Evolutionary conservation across 441 rosid genomes (phyloP).

Genomic region (Geranium incanum): DNA sequence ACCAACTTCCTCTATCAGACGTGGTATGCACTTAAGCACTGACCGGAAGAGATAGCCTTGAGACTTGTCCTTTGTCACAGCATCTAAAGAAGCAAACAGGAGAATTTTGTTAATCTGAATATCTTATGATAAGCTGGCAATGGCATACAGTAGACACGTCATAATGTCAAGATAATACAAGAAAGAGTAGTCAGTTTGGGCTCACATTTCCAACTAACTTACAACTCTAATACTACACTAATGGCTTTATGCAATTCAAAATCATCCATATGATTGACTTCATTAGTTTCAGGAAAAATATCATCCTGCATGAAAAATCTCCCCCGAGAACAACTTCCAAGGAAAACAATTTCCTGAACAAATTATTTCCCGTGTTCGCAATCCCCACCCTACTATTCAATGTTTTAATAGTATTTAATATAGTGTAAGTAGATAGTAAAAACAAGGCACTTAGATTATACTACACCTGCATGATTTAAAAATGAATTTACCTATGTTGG

Average conservation of each 20-base stretch:
- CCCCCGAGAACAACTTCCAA: neutral
- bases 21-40: slow-evolving; percentile 95
- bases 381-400: neutral
- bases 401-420: neutral
- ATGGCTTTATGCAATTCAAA: neutral
- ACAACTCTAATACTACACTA: neutral
- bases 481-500: slow-evolving; percentile 60
- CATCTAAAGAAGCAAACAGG: slow-evolving; percentile 52
- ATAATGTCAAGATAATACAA: neutral
- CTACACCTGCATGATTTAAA: neutral
- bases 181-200: neutral
- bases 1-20: slow-evolving; percentile 94
- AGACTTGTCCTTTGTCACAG: slow-evolving; percentile 95
- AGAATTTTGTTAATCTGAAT: neutral
- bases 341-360: neutral
- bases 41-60: slow-evolving; percentile 92
- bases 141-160: neutral
- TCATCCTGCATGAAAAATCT: neutral
- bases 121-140: neutral
- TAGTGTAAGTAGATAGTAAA: slow-evolving; percentile 11
- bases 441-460: slow-evolving; percentile 14
- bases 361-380: neutral
- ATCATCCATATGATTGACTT: neutral
- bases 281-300: neutral
- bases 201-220: neutral